A percentile compares a stretch with the other conserved stretches of the same genome.
Conservation (phyloP, 106 monocot genomes). For the Xerophyta viscosa region DNA sequence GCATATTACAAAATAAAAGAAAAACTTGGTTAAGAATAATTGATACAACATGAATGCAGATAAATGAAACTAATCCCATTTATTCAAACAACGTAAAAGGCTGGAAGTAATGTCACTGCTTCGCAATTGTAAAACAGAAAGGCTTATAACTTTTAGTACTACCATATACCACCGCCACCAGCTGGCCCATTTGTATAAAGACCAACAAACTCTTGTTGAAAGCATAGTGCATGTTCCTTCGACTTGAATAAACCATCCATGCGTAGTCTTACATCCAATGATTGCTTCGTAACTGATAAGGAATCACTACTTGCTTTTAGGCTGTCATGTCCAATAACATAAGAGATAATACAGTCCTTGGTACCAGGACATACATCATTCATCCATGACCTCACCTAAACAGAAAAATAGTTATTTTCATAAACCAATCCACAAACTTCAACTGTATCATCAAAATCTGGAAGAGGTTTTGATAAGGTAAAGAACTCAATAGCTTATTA, state of each 20-base stretch:
- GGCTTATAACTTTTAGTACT: constrained; percentile 4
- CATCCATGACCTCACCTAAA: constrained; percentile 91
- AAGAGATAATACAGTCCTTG: constrained; percentile 56
- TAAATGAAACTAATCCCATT: neutral
- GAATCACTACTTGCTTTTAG: constrained; percentile 38
- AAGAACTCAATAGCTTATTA: too few relatives aligned
- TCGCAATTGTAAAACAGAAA: too few relatives aligned
- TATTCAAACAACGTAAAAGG: constrained; percentile 2
- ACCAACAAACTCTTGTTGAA: constrained; percentile 72
- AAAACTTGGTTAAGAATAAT: neutral
- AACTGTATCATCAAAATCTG: too few relatives aligned
- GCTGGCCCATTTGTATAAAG: constrained; percentile 99
- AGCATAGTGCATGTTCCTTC: constrained; percentile 65
- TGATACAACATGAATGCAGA: neutral
- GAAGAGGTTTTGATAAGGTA: too few relatives aligned
- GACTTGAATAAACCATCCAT: constrained; percentile 86
- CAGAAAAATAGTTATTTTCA: neutral
- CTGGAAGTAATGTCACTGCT: too few relatives aligned
- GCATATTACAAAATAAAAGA: constrained; percentile 31
- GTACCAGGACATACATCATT: constrained; percentile 70
- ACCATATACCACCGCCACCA: constrained; percentile 94
- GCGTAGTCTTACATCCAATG: constrained; percentile 68
- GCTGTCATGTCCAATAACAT: constrained; percentile 83
- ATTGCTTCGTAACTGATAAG: constrained; percentile 11
- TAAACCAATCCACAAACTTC: too few relatives aligned